Base-by-base conservation (phyloP, 2,329 filamentous ascomycete genomes). In the Botryotinia calthae region DNA sequence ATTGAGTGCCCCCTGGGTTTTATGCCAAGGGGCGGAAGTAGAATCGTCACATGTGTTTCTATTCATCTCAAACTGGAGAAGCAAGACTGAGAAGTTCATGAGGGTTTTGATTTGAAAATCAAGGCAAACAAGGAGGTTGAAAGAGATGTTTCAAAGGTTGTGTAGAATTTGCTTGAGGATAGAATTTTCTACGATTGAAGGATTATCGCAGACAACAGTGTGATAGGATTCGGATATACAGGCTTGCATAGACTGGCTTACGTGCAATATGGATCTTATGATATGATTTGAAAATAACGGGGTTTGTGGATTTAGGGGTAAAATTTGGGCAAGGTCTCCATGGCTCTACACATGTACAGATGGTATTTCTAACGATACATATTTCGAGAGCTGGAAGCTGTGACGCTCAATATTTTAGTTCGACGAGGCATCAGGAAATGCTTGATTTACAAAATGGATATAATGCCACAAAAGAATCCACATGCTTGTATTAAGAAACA, bases 401-500 rank as follows among this genome's bases (percentile, higher is more conserved):
- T 42, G 37, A 22, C n/a, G 37, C 16, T 28, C n/a, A 16, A n/a
- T 37, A n/a, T 20, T 28, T 25, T 2, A 9, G 2, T 42, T 28
- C 2, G 25, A 62, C 14, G 37, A 2, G 25, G 8, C 14, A 3
- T 20, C 12, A n/a, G 1, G 6, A 2, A 8, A 44, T 44, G 25
- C 14, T 56, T 28, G 37, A n/a, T 20, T 10, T 4, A 22, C 4
- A 61, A 61, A 16, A n/a, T n/a, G 34, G 1, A 61, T 28, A 8
- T 28, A 10, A n/a, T 4, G 6, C 9, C 22, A 18, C 1, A 2
- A n/a, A 16, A 9, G 2, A 62, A n/a, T 16, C 25, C 12, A 9
- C 12, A 8, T 18, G 8, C 8, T n/a, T 40, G 8, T 0, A n/a
- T 40, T 40, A 7, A 1, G 25, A n/a, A 22, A 40, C 0, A n/a